Percentiles rank a stretch among this genome's conserved stretches.
Conservation (phyloP, 106 monocot genomes). For the Dendrobium nobile region DNA sequence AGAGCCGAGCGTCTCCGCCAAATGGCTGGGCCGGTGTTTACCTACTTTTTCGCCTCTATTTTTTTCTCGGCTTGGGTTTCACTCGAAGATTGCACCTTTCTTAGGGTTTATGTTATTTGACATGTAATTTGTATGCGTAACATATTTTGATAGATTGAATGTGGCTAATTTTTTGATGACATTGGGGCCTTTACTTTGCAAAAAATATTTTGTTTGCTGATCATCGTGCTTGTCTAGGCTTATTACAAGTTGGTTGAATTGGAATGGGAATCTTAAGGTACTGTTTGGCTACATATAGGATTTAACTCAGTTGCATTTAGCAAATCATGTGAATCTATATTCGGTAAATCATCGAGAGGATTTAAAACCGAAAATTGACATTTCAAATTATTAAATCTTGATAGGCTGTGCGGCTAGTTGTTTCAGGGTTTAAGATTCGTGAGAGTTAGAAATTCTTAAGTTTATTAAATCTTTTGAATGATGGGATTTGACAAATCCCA, state of each 20-base stretch:
- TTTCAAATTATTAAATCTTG: too few relatives aligned
- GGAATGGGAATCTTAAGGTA: background rate
- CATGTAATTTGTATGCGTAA: background rate
- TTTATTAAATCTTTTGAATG: too few relatives aligned
- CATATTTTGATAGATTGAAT: background rate
- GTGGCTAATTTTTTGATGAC: background rate
- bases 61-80: background rate
- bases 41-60: constrained; percentile 12
- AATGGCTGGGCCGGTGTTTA: constrained; percentile 19
- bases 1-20: constrained; percentile 21
- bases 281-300: too few relatives aligned
- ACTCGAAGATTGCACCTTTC: background rate
- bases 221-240: background rate
- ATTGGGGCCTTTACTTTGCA: background rate
- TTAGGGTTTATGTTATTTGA: background rate
- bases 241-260: background rate
- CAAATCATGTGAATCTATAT: too few relatives aligned
- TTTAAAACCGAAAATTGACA: too few relatives aligned
- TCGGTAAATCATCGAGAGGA: too few relatives aligned
- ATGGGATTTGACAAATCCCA: too few relatives aligned
- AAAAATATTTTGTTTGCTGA: background rate
- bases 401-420: too few relatives aligned
- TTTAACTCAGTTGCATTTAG: too few relatives aligned
- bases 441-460: too few relatives aligned
- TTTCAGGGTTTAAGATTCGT: too few relatives aligned